Conservation (phyloP, 2,329 filamentous ascomycete genomes). For the Neofusicoccum sp. region DNA sequence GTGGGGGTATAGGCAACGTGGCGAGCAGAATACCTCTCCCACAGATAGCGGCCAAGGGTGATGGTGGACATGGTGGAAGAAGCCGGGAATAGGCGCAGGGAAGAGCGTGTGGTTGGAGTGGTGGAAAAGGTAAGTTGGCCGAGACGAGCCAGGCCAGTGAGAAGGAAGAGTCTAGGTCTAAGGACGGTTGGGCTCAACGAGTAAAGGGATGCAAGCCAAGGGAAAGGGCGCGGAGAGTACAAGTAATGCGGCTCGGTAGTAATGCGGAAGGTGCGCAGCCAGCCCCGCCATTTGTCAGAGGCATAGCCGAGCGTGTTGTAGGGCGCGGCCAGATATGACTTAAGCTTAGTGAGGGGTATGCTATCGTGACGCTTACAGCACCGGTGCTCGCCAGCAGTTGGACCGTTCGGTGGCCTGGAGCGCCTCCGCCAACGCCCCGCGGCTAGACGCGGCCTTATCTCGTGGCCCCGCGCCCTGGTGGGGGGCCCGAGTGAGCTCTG, state of each 20-base stretch:
- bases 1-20: neutral
- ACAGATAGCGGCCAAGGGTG: slow-evolving; percentile 43
- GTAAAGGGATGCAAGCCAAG: slow-evolving; percentile 3
- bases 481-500: too few relatives aligned
- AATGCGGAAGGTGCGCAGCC: neutral
- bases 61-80: slow-evolving; percentile 30
- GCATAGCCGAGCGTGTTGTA: too few relatives aligned
- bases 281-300: neutral
- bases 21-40: slow-evolving; percentile 30
- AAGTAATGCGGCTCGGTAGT: neutral
- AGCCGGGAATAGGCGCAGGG: neutral
- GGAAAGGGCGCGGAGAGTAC: slow-evolving; percentile 1
- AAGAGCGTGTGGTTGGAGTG: neutral
- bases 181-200: neutral
- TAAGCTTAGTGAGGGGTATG: too few relatives aligned
- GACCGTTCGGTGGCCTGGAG: too few relatives aligned
- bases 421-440: neutral
- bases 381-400: neutral
- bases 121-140: neutral
- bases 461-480: neutral
- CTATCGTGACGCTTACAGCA: slow-evolving; percentile 2
- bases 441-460: slow-evolving; percentile 5
- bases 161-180: neutral
- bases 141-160: neutral
- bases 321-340: too few relatives aligned